Evolutionary conservation across 768 basidiomycete species (phyloP), one percentile per base, ranked within the genome.

Genomic region (Lactifluus pinguis): DNA sequence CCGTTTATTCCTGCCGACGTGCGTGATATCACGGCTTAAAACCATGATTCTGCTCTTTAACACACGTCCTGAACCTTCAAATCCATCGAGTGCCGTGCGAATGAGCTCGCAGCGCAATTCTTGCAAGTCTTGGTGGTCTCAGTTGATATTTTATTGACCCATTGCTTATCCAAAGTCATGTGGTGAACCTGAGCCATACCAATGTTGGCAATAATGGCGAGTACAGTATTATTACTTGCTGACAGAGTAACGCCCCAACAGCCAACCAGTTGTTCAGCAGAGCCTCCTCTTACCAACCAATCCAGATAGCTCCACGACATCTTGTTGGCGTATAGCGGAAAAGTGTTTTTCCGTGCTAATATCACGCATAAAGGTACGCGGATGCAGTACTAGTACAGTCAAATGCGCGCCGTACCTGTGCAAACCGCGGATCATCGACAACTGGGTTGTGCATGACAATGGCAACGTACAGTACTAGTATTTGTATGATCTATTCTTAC

Each of bases 201-300:
- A 58, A 77, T 76, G 78, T 68, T 34, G 32, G 6, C 32, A 34
- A 4, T 34, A 6, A 6, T 34, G 32, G 4, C 32, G 32, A 3
- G 7, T 32, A 7, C 32, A 32, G 7, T 32, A 32, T 32, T 3
- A 34, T 6, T 34, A 25, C 25, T 6, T 14, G 44, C 61, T 50
- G 14, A 14, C 39, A 13, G 39, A 34, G 32, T 34, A 34, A 34
- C 19, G 25, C 25, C 14, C 3, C 7, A 53, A 30, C 19, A 10
- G 51, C 75, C 74, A 65, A 81, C 80, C 13, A 80, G 80, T 62
- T 80, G 77, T 64, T 81, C 78, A 68, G 77, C 76, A 1, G 71
- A 69, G 8, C 17, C 17, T 13, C 77, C 78, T 2, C 76, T 76
- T 5, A 70, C 68, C 32, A 75, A 66, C 25, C 79, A 67, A 45